Conservation (phyloP, 2,329 filamentous ascomycete genomes). For the Calonectria hawksworthii region DNA sequence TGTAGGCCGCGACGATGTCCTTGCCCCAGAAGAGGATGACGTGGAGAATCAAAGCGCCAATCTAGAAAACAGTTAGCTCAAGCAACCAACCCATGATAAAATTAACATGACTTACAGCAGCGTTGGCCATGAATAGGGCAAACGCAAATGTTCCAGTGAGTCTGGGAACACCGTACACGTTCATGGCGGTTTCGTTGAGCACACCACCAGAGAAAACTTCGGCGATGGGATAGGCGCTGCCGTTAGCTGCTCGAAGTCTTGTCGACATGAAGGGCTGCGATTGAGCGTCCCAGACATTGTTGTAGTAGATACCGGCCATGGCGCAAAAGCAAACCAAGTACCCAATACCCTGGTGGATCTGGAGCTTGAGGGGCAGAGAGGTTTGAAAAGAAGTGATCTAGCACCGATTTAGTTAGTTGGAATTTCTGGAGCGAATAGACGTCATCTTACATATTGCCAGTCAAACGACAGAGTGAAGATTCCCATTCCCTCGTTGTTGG, state of each 20-base stretch:
- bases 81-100: not conserved
- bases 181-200: slow-evolving; percentile 58
- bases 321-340: slow-evolving; percentile 62
- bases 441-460: slow-evolving; percentile 65
- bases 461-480: slow-evolving; percentile 65
- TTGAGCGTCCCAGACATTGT: slow-evolving; percentile 61
- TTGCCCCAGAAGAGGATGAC: slow-evolving; percentile 68
- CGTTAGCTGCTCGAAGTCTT: slow-evolving; percentile 55
- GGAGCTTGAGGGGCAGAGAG: slow-evolving; percentile 65
- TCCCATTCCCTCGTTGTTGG: slow-evolving; percentile 66
- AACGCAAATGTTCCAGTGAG: slow-evolving; percentile 66
- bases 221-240: slow-evolving; percentile 55
- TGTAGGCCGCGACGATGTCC: slow-evolving; percentile 63
- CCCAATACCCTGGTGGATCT: slow-evolving; percentile 61
- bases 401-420: slow-evolving; percentile 8
- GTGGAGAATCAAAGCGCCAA: slow-evolving; percentile 68
- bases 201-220: slow-evolving; percentile 57
- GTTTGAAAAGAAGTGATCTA: slow-evolving; percentile 68
- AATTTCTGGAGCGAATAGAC: fast-evolving
- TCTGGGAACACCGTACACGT: slow-evolving; percentile 59
- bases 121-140: slow-evolving; percentile 69
- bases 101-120: slow-evolving; percentile 58
- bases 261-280: slow-evolving; percentile 70
- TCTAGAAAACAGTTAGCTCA: slow-evolving; percentile 51
- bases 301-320: slow-evolving; percentile 67